Percentiles rank a stretch among this genome's conserved stretches.
These are phyloP conservation scores for Tarenaya hassleriana DNA, from an alignment of 345 rosid species.

Conservation along the genomic window DNA sequence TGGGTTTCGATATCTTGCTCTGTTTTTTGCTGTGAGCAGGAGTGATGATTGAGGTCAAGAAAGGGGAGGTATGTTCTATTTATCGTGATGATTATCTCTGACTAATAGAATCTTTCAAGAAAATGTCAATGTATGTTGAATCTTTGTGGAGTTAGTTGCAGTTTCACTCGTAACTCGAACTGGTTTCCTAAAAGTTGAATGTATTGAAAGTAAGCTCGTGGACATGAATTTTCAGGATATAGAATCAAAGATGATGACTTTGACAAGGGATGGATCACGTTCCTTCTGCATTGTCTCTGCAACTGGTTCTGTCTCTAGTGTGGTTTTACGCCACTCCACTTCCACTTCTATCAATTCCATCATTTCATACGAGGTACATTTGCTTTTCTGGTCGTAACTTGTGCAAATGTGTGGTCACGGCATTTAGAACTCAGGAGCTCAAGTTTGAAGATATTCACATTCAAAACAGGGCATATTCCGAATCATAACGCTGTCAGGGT, in stretches of 20 bases:
- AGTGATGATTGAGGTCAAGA: constrained; percentile 24
- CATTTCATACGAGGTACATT: constrained; percentile 68
- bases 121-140: too few relatives aligned
- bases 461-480: constrained; percentile 73
- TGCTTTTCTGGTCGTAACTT: too few relatives aligned
- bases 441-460: constrained; percentile 15
- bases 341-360: constrained; percentile 46
- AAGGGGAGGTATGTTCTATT: constrained; percentile 25
- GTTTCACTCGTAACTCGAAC: too few relatives aligned
- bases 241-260: constrained; percentile 57
- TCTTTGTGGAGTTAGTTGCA: too few relatives aligned
- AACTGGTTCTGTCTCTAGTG: constrained; percentile 69
- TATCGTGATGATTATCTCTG: background rate
- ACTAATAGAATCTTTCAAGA: too few relatives aligned
- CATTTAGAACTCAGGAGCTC: too few relatives aligned
- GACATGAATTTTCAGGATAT: constrained; percentile 87
- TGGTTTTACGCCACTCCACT: constrained; percentile 63
- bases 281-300: constrained; percentile 84
- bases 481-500: constrained; percentile 76
- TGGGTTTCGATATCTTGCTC: constrained; percentile 17
- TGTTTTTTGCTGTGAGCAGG: constrained; percentile 6
- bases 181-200: too few relatives aligned
- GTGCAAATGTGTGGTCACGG: too few relatives aligned
- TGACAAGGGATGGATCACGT: constrained; percentile 78
- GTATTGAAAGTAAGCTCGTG: too few relatives aligned